Conservation (phyloP, 495 filamentous ascomycete species). For the Talaromyces proteolyticus region DNA sequence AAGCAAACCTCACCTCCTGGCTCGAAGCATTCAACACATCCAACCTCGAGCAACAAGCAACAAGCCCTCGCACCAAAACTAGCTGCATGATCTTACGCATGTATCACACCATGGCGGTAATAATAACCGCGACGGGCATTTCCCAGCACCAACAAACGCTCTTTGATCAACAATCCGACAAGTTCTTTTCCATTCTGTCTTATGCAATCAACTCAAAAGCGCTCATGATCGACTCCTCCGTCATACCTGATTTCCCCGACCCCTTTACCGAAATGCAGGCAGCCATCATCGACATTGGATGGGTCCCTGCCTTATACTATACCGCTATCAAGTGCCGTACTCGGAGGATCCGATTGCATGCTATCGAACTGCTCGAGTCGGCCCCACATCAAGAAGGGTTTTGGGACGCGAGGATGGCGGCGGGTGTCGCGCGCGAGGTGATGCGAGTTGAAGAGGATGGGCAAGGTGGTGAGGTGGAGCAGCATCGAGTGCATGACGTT, state of each 20-base stretch:
- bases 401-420: constrained; percentile 30
- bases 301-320: constrained; percentile 39
- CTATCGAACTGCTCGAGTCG: constrained; percentile 23
- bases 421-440: constrained; percentile 20
- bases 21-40: background rate
- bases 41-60: background rate
- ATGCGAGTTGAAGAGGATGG: constrained; percentile 29
- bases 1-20: background rate
- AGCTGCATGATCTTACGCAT: constrained; percentile 16
- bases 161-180: constrained; percentile 24
- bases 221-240: background rate
- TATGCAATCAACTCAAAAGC: constrained; percentile 2
- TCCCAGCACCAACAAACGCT: constrained; percentile 17
- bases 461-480: too few relatives aligned
- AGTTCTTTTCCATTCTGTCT: constrained; percentile 25
- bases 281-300: constrained; percentile 30
- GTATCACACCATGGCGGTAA: constrained; percentile 32
- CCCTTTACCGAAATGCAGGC: constrained; percentile 4
- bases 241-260: background rate
- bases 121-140: constrained; percentile 31
- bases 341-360: constrained; percentile 25
- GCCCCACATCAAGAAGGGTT: constrained; percentile 37
- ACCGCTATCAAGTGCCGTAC: constrained; percentile 41
- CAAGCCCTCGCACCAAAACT: background rate
- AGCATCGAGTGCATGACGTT: background rate